A percentile compares a stretch with the other conserved stretches of the same genome.
Evolutionary conservation across 768 basidiomycete species (phyloP).

Genomic region (Lactarius vividus): DNA sequence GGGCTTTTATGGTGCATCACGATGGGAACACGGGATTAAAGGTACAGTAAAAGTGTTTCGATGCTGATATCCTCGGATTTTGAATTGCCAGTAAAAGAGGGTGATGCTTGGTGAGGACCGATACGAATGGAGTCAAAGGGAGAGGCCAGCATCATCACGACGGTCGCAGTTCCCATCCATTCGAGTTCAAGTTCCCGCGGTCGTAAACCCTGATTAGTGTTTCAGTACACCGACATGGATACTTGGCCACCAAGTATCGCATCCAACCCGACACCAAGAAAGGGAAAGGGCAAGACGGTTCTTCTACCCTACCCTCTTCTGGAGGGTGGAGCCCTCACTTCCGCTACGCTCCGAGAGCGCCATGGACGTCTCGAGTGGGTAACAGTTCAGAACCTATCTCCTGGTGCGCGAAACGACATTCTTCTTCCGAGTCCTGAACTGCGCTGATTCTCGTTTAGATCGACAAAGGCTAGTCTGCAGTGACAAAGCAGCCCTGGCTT

Average conservation of each 20-base stretch:
- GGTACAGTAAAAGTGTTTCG: too few species aligned
- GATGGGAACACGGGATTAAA: too few species aligned
- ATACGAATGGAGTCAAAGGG: too few species aligned
- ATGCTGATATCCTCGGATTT: too few species aligned
- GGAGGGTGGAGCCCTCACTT: slow-evolving; percentile 41
- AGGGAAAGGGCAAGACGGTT: slow-evolving; percentile 25
- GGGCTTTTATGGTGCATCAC: too few species aligned
- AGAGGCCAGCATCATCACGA: too few species aligned
- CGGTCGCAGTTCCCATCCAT: too few species aligned
- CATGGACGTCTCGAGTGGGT: slow-evolving; percentile 53
- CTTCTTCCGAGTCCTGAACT: not conserved
- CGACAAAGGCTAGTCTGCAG: slow-evolving; percentile 32
- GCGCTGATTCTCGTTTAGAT: slow-evolving; percentile 31
- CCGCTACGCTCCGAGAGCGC: slow-evolving; percentile 51
- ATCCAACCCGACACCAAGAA: too few species aligned
- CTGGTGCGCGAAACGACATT: not conserved
- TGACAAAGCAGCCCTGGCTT: slow-evolving; percentile 44
- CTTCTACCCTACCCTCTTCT: slow-evolving; percentile 50
- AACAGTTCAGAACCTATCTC: slow-evolving; percentile 35
- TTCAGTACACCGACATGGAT: slow-evolving; percentile 8
- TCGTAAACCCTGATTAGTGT: too few species aligned
- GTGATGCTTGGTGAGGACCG: too few species aligned
- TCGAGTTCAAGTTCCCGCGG: too few species aligned
- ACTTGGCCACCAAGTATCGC: slow-evolving; percentile 19
- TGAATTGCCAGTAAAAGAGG: too few species aligned